Base-by-base conservation (phyloP, 2,329 filamentous ascomycete species). In the Trichoderma simmonsii region DNA sequence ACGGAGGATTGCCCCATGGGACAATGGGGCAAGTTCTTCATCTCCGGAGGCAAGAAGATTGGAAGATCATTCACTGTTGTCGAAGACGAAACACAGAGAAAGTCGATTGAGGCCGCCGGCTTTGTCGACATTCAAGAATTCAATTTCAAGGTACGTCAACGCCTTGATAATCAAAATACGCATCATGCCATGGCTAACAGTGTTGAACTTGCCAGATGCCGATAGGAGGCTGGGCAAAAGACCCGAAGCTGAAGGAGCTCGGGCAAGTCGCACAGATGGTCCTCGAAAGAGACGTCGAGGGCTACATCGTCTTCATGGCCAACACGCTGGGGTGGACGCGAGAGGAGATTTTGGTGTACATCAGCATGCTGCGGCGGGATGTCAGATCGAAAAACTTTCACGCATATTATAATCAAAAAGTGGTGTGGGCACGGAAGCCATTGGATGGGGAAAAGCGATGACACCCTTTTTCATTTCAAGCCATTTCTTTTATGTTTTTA, bases 251-350 rank as follows among this genome's bases (percentile, higher is more conserved):
- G 43, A 77, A 77, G n/a, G 74, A 78, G n/a, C 57, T 78, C 8
- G 74, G 75, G 0, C 74, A 78, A 51, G 82, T 78, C 64, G 76
- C 76, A 3, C 75, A 78, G 36, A 48, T 78, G 18, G 78, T 79
- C 5, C 74, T 81, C 3, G 78, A 79, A 28, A 77, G 79, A 43
- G 80, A 80, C 15, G 74, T 80, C 24, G 79, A 82, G 71, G 80
- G 80, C 15, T 76, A 75, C 39, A 72, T 76, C 3, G 39, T 73
- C 24, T 71, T 71, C 62, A 73, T 73, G 71, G 71, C 71, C 6
- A 66, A 66, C 18, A 70, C 67, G 15, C 54, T 70, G 6, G 71
- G 66, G 8, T 72, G 71, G 71, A 43, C 67, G 7, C 39, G 62
- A 14, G 71, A 70, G 15, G 71, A 72, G 18, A 72, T 72, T 21